A percentile compares a stretch with the other conserved stretches of the same genome.
phyloP scores from a whole-genome alignment of 495 filamentous ascomycete genomes.

The Tuber magnatum region DNA sequence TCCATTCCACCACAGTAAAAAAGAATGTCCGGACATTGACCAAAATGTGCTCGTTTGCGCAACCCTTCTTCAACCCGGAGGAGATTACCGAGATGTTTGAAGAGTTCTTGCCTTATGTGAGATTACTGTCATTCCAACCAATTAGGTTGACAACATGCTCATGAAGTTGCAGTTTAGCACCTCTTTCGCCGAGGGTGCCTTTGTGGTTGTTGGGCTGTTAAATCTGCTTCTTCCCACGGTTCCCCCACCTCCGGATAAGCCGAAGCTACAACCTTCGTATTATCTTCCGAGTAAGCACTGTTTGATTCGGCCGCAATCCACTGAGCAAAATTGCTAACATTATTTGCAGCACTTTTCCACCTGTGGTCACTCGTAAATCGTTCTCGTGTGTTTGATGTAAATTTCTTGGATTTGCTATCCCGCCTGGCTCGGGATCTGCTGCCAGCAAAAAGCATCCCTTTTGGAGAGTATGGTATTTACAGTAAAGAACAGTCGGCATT shows the following conservation, averaged over 20 bases:
- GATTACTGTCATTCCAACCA: conserved; percentile 15
- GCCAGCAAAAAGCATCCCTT: conserved; percentile 64
- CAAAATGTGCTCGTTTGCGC: conserved; percentile 81
- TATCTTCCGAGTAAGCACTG: conserved; percentile 58
- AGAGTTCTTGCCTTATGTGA: conserved; percentile 72
- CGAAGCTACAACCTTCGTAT: conserved; percentile 67
- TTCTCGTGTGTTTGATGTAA: conserved; percentile 77
- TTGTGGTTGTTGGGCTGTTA: conserved; percentile 74
- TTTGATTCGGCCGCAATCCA: not conserved
- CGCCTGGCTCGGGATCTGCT: conserved; percentile 77
- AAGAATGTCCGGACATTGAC: conserved; percentile 66
- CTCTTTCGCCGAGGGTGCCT: conserved; percentile 80
- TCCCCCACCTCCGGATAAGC: conserved; percentile 62
- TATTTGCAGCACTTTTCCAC: conserved; percentile 68
- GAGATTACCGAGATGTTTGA: conserved; percentile 83
- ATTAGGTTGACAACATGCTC: conserved; percentile 20
- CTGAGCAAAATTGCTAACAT: conserved; percentile 15
- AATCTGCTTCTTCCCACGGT: conserved; percentile 82
- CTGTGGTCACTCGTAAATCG: conserved; percentile 89
- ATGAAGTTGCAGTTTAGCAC: conserved; percentile 62
- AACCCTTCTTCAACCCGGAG: conserved; percentile 83
- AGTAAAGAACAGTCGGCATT: conserved; percentile 84
- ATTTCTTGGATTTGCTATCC: conserved; percentile 83
- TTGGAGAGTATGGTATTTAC: conserved; percentile 82
- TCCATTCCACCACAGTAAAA: conserved; percentile 58